Conservation (phyloP, 495 filamentous ascomycete species). For the Chlorociboria aeruginascens region DNA sequence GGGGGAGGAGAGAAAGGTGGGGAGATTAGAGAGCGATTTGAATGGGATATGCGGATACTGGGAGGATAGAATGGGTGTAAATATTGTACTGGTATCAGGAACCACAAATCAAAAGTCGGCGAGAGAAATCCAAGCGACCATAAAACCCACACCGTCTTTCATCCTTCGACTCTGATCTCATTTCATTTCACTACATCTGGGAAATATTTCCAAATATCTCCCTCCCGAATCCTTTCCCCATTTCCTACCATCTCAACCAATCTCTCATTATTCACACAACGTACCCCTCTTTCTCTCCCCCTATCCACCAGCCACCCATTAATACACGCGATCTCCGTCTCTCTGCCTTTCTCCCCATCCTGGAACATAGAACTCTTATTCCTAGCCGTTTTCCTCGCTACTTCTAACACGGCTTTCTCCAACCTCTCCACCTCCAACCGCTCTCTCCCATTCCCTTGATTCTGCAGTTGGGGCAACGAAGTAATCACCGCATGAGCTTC, state of each 20-base stretch:
- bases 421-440: slow-evolving; percentile 48
- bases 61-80: neutral
- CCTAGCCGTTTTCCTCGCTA: slow-evolving; percentile 46
- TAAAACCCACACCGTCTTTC: neutral
- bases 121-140: neutral
- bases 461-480: slow-evolving; percentile 18
- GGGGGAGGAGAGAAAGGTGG: neutral
- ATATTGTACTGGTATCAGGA: neutral
- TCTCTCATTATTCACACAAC: slow-evolving; percentile 46
- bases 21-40: neutral
- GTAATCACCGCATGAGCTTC: slow-evolving; percentile 50
- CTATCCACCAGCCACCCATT: slow-evolving; percentile 70
- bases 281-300: slow-evolving; percentile 53
- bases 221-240: slow-evolving; percentile 18
- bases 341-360: slow-evolving; percentile 48
- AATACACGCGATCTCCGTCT: slow-evolving; percentile 71
- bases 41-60: neutral
- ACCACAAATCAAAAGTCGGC: slow-evolving; percentile 1
- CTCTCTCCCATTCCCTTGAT: neutral
- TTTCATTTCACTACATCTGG: neutral
- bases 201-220: neutral
- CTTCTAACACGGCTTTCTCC: slow-evolving; percentile 39
- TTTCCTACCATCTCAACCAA: slow-evolving; percentile 27
- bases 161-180: neutral
- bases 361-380: slow-evolving; percentile 77